Percentiles rank a stretch among this genome's conserved stretches.
phyloP scores from a whole-genome alignment of 768 basidiomycete species.

The Austroboletus eburneus region DNA sequence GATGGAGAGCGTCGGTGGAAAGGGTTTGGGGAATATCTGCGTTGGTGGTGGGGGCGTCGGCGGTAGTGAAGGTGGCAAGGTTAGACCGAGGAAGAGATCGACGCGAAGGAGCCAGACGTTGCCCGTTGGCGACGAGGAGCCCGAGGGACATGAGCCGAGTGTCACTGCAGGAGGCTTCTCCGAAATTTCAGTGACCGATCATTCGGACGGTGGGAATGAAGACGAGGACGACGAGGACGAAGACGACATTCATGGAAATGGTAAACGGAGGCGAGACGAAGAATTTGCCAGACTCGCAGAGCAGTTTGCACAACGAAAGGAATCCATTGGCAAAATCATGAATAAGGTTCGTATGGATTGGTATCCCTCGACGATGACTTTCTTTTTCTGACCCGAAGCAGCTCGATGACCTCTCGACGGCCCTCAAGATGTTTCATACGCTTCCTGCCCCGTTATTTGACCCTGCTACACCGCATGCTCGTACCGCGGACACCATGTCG shows the following conservation, averaged over 20 bases:
- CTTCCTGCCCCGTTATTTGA: conserved; percentile 40
- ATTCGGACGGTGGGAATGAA: conserved; percentile 34
- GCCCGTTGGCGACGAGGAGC: conserved; percentile 27
- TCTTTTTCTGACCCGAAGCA: conserved; percentile 1
- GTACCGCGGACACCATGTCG: conserved; percentile 31
- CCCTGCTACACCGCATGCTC: conserved; percentile 23
- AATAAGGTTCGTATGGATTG: conserved; percentile 44
- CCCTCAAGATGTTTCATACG: conserved; percentile 42
- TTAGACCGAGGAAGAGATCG: conserved; percentile 17
- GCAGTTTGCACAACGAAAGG: conserved; percentile 66
- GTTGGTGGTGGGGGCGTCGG: conserved; percentile 7
- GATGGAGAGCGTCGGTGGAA: conserved; percentile 57
- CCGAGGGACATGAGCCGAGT: conserved; percentile 15
- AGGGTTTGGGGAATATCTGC: background rate
- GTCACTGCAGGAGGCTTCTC: conserved; percentile 14
- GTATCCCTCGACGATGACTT: background rate
- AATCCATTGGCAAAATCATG: conserved; percentile 71
- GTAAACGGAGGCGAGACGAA: conserved; percentile 52
- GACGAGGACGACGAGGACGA: conserved; percentile 33
- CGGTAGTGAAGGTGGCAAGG: conserved; percentile 12
- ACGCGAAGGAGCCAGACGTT: conserved; percentile 36
- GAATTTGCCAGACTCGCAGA: conserved; percentile 66
- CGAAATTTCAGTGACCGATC: conserved; percentile 23
- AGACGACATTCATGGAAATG: conserved; percentile 51
- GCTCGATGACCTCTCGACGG: conserved; percentile 30